Evolutionary conservation across 306 rosid species (phyloP).

Genomic region (Styphnolobium japonicum): DNA sequence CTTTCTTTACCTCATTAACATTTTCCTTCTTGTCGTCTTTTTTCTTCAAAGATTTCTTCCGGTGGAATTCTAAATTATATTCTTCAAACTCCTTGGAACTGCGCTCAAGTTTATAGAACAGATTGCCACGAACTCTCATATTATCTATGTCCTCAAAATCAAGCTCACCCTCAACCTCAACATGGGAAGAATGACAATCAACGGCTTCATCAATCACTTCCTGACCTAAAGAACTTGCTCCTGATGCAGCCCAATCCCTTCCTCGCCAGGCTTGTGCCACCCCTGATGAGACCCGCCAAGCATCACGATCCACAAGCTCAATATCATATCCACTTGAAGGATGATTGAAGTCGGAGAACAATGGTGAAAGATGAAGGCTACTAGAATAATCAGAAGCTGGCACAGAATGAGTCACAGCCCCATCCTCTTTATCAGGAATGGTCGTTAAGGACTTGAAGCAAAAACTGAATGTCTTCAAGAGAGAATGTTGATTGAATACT

Average conservation of each 20-base stretch:
- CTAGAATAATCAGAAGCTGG: slow-evolving; percentile 31
- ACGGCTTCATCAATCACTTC: slow-evolving; percentile 32
- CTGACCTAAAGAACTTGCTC: slow-evolving; percentile 15
- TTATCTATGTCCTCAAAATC: slow-evolving; percentile 77
- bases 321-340: slow-evolving; percentile 43
- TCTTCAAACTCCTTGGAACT: slow-evolving; percentile 88
- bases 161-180: slow-evolving; percentile 42
- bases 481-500: slow-evolving; percentile 11
- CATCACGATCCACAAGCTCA: slow-evolving; percentile 66
- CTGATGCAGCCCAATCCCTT: slow-evolving; percentile 18
- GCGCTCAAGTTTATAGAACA: slow-evolving; percentile 74
- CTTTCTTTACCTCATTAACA: slow-evolving; percentile 27
- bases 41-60: slow-evolving; percentile 55
- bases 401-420: not conserved
- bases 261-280: slow-evolving; percentile 63
- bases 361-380: slow-evolving; percentile 48
- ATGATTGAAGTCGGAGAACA: slow-evolving; percentile 40
- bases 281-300: slow-evolving; percentile 70
- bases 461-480: slow-evolving; percentile 26
- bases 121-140: slow-evolving; percentile 66
- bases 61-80: slow-evolving; percentile 66
- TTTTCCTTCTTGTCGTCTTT: slow-evolving; percentile 33
- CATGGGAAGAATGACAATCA: slow-evolving; percentile 26
- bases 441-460: slow-evolving; percentile 33
- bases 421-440: slow-evolving; percentile 27